Percentiles rank a stretch among this genome's conserved stretches.
Evolutionary conservation across 1,284 basidiomycete genomes (phyloP).

Genomic region (Apiotrichum gamsii): DNA sequence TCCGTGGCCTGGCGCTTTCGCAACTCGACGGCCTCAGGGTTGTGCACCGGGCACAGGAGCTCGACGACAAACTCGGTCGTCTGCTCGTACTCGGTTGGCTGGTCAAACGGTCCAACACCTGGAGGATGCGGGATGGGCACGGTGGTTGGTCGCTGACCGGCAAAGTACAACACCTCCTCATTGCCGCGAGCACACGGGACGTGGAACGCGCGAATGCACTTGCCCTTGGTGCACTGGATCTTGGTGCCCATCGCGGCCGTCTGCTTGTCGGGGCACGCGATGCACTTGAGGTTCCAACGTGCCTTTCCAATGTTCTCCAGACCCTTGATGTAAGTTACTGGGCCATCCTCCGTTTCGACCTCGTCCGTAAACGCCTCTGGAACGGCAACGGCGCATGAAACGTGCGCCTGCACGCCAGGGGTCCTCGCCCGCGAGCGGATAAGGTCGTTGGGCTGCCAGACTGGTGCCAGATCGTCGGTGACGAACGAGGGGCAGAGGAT

Average conservation of each 20-base stretch:
- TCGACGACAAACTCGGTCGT: conserved; percentile 59
- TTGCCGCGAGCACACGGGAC: conserved; percentile 68
- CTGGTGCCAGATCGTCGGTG: conserved; percentile 57
- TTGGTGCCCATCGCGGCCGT: conserved; percentile 76
- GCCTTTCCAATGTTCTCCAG: conserved; percentile 79
- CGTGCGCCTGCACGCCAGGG: conserved; percentile 49
- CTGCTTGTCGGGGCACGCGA: conserved; percentile 63
- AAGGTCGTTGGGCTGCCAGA: conserved; percentile 40
- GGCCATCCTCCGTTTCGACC: conserved; percentile 29
- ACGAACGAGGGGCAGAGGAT: conserved; percentile 68
- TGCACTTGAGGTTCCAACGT: conserved; percentile 88
- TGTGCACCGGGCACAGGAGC: conserved; percentile 70
- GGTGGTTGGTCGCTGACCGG: conserved; percentile 11
- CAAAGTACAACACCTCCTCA: conserved; percentile 21
- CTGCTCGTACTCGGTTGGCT: background rate
- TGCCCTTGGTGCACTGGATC: conserved; percentile 84
- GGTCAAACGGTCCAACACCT: too few species aligned
- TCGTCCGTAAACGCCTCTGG: conserved; percentile 82
- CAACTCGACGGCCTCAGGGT: conserved; percentile 57
- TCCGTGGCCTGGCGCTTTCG: conserved; percentile 28
- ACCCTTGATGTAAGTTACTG: conserved; percentile 56
- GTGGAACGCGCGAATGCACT: conserved; percentile 88
- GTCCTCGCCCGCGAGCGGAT: conserved; percentile 9
- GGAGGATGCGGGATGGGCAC: too few species aligned
- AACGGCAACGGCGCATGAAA: conserved; percentile 66